phyloP scores from a whole-genome alignment of 768 basidiomycete species.

The Steccherinum ochraceum region DNA sequence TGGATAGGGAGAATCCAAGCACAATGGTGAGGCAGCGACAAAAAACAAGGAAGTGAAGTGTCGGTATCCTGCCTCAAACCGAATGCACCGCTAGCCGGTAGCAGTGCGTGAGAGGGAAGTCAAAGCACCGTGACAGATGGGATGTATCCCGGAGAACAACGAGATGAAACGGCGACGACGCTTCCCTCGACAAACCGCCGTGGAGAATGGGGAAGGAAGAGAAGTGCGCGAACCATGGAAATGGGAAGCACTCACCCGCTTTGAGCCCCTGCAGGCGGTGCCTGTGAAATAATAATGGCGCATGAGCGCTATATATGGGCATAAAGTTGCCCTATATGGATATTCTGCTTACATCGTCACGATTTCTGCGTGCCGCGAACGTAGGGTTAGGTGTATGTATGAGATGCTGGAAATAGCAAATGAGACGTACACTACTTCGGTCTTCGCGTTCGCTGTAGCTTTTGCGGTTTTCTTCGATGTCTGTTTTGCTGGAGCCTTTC shows the following conservation, averaged over 20 bases:
- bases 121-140: neutral
- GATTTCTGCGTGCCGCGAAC: conserved; percentile 1
- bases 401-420: neutral
- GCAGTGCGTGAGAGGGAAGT: neutral
- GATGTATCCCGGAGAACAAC: neutral
- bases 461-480: conserved; percentile 26
- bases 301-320: neutral
- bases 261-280: conserved; percentile 2
- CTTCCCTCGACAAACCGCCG: no score
- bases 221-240: neutral
- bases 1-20: no score
- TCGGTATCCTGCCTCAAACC: neutral
- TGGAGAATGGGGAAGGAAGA: neutral
- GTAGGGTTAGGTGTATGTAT: conserved; percentile 4
- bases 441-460: conserved; percentile 5
- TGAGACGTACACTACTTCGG: conserved; percentile 1
- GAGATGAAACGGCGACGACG: no score
- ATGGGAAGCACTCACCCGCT: neutral
- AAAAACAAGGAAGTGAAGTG: conserved; percentile 4
- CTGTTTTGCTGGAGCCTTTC: conserved; percentile 33
- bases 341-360: conserved; percentile 8
- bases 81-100: conserved; percentile 2
- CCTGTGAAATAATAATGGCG: neutral
- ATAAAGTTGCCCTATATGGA: neutral
- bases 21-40: no score